Evolutionary conservation across 441 rosid genomes (phyloP).

Genomic region (Gossypium trilobum): DNA sequence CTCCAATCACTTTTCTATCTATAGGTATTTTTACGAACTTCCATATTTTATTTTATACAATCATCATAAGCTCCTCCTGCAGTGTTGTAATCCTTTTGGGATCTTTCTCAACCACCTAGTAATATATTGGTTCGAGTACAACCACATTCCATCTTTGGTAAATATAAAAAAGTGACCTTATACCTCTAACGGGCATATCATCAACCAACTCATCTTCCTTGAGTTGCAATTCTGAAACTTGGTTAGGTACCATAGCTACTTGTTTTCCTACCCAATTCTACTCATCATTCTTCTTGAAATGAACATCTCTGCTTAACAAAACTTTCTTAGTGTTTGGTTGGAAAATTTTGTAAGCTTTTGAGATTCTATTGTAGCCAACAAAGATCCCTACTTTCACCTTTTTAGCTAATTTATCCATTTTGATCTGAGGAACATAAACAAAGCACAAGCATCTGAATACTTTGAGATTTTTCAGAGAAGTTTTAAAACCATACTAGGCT

Average conservation of each 20-base stretch:
- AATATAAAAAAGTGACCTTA: neutral
- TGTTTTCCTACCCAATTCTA: neutral
- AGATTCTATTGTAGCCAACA: neutral
- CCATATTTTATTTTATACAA: neutral
- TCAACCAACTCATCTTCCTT: neutral
- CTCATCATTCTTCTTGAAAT: neutral
- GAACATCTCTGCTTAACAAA: neutral
- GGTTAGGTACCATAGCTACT: neutral
- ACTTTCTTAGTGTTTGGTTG: neutral
- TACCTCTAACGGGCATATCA: neutral
- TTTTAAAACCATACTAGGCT: neutral
- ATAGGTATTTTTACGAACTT: neutral
- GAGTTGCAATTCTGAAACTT: neutral
- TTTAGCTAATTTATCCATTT: neutral
- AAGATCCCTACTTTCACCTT: neutral
- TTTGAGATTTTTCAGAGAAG: neutral
- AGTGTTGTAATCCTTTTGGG: neutral
- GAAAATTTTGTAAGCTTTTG: neutral
- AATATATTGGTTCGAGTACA: neutral
- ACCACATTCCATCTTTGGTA: neutral
- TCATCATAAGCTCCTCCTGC: neutral
- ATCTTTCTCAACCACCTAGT: neutral
- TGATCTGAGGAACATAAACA: neutral
- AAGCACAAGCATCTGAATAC: neutral
- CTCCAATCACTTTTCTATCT: neutral